Evolutionary conservation across 768 basidiomycete genomes (phyloP), one percentile per base, ranked within the genome.

Genomic region (Auriculariales sp.): DNA sequence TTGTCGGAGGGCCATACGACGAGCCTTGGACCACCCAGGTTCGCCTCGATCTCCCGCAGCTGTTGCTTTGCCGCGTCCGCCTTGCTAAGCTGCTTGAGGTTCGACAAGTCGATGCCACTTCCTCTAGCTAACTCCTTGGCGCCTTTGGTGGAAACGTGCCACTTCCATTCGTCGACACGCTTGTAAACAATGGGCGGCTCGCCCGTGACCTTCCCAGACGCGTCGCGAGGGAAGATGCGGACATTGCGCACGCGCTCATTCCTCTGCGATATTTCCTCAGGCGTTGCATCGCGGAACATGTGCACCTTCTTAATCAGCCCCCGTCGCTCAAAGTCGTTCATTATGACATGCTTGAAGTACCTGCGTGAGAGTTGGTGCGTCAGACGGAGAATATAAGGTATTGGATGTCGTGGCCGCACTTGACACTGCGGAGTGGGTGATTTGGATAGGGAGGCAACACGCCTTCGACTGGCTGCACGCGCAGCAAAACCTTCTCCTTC

Each of bases 341-440:
- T 27, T 14, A 53, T 48, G 14, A 53, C 46, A 14, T 17, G n/a
- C 33, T 53, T 53, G 27, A 53, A 42, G 30, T 53, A 53, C 5
- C 52, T 49, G 33, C 30, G 27, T 4, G n/a, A 33, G 24, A 24
- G n/a, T 48, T 28, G 24, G 3, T n/a, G 17, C 27, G 29, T 35
- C 25, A 28, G 45, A n/a, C 34, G 19, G 10, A 47, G 47, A 17
- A 33, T 24, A 28, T 19, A 52, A 15, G 22, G 34, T 15, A 17
- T 12, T 25, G 10, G 28, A 15, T 11, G 15, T 6, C 5, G 11
- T 22, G 11, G 1, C 5, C 17, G 32, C 35, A 52, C 46, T 47
- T 17, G 25, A 49, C n/a, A 24, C 52, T 53, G 33, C 52, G 52
- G 9, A 53, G 49, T 6, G 48, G 52, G 32, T 53, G 52, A n/a